Evolutionary conservation across 2,329 filamentous ascomycete species (phyloP), one percentile per base, ranked within the genome.

Genomic region (Ceratocystis cubensis): DNA sequence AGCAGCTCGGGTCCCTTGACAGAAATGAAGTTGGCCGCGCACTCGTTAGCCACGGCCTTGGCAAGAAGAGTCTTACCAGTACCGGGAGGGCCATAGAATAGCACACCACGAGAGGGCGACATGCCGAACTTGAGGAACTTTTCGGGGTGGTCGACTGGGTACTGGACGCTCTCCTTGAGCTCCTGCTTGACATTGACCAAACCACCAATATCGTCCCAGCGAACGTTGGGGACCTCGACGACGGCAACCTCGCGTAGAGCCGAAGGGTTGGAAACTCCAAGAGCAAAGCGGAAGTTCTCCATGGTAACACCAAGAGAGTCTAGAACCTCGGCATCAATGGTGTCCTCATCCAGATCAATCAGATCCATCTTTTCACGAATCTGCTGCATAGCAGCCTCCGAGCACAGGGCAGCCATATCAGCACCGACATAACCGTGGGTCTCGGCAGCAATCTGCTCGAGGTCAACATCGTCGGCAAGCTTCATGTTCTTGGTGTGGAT

Each of bases 401-500:
- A 99, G 81, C 94, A 99, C 69, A 99, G 90, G 37, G 94, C 96
- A 68, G 94, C 94, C 76, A 99, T 82, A 87, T 99, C 94, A 41
- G 94, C 97, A 81, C 94, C 94, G 71, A 99, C 94, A 73, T 97
- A 99, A 80, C 94, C 94, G 81, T 99, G 94, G 61, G 94, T 99
- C 82, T 99, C 94, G 37, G 94, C 86, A 65, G 94, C 94, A 74
- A 99, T 96, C 74, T 91, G 88, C 81, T 96, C 93, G 57, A 99
- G 85, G 74, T 99, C 94, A 69, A 99, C 94, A 72, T 97, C 94
- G 67, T 97, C 94, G 68, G 79, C 91, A 69, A 99, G 85, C 83
- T 99, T 99, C 94, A 99, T 99, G 85, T 99, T 99, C 88, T 99
- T 99, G 78, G 94, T 99, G 84, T 99, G 94, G 72, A 99, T 99